Evolutionary conservation across 495 filamentous ascomycete species (phyloP).

Genomic region (Hypoxylon perforatum): DNA sequence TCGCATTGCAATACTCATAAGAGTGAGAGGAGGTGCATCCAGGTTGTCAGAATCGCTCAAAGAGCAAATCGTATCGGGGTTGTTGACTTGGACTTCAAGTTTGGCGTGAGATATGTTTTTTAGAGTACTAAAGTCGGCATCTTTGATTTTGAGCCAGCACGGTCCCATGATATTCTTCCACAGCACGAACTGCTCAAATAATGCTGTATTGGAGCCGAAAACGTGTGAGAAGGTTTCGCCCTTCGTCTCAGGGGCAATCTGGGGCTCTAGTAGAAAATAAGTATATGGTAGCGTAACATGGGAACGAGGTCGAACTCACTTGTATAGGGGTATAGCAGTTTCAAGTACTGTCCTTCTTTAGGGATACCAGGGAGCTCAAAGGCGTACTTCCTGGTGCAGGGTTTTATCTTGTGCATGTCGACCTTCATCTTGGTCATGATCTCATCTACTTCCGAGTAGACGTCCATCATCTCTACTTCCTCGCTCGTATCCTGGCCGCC

Average conservation of each 20-base stretch:
- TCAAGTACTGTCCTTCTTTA: slow-evolving; percentile 89
- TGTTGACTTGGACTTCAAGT: slow-evolving; percentile 82
- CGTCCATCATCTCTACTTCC: slow-evolving; percentile 87
- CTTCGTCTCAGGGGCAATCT: slow-evolving; percentile 68
- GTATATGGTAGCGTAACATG: background rate
- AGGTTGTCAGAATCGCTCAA: slow-evolving; percentile 79
- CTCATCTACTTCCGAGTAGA: slow-evolving; percentile 85
- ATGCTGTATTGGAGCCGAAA: slow-evolving; percentile 91
- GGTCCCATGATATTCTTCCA: slow-evolving; percentile 99
- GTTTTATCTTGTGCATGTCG: slow-evolving; percentile 91
- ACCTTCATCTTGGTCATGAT: slow-evolving; percentile 88
- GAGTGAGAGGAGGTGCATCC: slow-evolving; percentile 85
- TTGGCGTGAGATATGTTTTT: slow-evolving; percentile 98
- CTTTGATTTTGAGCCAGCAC: slow-evolving; percentile 92
- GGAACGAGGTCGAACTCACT: slow-evolving; percentile 38
- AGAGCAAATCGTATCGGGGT: slow-evolving; percentile 76
- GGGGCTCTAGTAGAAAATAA: slow-evolving; percentile 60
- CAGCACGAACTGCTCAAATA: slow-evolving; percentile 97
- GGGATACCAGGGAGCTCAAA: slow-evolving; percentile 92
- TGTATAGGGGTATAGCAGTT: slow-evolving; percentile 92
- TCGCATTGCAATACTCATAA: slow-evolving; percentile 93
- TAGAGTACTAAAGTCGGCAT: slow-evolving; percentile 82
- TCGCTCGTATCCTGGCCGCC: slow-evolving; percentile 77
- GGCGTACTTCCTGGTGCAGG: slow-evolving; percentile 89
- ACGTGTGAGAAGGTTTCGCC: slow-evolving; percentile 95